Conservation (phyloP, 352 stramenopile genomes). For the Ophiocytium majus region DNA sequence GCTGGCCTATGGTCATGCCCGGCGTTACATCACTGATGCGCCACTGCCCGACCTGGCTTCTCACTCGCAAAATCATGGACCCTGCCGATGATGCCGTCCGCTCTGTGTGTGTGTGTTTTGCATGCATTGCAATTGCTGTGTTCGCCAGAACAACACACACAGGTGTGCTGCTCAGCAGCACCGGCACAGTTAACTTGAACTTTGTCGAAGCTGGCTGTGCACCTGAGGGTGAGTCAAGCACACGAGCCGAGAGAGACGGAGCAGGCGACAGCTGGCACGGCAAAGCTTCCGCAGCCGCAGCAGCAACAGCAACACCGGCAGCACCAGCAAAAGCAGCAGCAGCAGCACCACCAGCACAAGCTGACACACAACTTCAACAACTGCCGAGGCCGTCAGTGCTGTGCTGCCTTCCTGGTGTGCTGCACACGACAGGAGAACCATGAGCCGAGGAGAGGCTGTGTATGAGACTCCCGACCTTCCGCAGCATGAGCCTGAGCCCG, state of each 20-base stretch:
- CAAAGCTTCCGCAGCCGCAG: too few species aligned
- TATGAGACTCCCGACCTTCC: neutral
- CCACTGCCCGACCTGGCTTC: constrained; percentile 48
- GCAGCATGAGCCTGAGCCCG: neutral
- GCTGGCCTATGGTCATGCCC: constrained; percentile 42
- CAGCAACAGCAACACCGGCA: too few species aligned
- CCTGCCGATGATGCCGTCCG: neutral
- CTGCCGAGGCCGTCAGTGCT: too few species aligned
- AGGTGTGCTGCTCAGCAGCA: neutral
- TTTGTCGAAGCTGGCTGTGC: neutral
- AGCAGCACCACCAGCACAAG: too few species aligned
- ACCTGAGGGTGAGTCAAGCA: neutral
- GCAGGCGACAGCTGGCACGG: too few species aligned
- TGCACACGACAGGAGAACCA: neutral
- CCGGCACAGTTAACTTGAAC: neutral
- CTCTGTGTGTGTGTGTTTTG: neutral
- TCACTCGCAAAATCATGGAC: constrained; percentile 50
- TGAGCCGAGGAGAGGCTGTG: neutral
- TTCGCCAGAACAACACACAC: neutral
- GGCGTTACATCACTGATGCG: constrained; percentile 40
- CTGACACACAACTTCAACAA: too few species aligned
- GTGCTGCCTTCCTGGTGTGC: too few species aligned
- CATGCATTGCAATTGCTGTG: neutral
- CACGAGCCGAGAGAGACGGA: too few species aligned
- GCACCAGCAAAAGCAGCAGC: too few species aligned